A percentile compares a stretch with the other conserved stretches of the same genome.
Conservation (phyloP, 352 stramenopile genomes). For the Pythium folliculosum region DNA sequence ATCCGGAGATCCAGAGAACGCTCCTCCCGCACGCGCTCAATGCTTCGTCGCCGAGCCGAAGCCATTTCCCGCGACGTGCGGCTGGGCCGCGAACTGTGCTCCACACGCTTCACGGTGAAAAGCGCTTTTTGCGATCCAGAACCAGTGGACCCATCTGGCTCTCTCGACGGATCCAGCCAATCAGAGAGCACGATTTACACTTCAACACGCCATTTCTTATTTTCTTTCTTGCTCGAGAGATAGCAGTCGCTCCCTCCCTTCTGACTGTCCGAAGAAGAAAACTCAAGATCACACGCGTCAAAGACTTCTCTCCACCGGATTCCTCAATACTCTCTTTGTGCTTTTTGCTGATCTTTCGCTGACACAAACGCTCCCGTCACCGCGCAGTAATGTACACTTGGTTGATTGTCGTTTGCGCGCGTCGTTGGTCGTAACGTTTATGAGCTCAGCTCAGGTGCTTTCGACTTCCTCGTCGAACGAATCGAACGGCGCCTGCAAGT, state of each 20-base stretch:
- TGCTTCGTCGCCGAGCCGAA: neutral
- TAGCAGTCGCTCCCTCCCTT: neutral
- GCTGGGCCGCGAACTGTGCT: neutral
- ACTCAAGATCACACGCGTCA: too few species aligned
- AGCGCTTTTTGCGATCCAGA: neutral
- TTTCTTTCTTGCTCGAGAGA: neutral
- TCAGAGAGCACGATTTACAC: neutral
- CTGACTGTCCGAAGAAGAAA: too few species aligned
- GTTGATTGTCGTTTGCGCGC: neutral
- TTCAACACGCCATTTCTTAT: constrained; percentile 6
- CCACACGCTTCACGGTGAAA: neutral
- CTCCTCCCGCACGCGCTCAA: neutral
- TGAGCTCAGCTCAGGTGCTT: constrained; percentile 6
- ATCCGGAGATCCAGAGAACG: neutral
- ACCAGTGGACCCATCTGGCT: constrained; percentile 11
- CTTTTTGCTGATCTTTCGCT: neutral
- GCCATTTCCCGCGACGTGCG: neutral
- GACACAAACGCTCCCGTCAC: neutral
- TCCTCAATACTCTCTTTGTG: neutral
- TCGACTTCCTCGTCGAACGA: constrained; percentile 30
- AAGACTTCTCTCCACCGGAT: neutral
- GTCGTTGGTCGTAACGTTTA: neutral
- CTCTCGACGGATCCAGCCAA: constrained; percentile 2
- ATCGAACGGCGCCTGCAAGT: constrained; percentile 17
- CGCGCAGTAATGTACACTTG: constrained; percentile 20